Conservation (phyloP, 495 filamentous ascomycete genomes). For the Aeminium ludgeri region DNA sequence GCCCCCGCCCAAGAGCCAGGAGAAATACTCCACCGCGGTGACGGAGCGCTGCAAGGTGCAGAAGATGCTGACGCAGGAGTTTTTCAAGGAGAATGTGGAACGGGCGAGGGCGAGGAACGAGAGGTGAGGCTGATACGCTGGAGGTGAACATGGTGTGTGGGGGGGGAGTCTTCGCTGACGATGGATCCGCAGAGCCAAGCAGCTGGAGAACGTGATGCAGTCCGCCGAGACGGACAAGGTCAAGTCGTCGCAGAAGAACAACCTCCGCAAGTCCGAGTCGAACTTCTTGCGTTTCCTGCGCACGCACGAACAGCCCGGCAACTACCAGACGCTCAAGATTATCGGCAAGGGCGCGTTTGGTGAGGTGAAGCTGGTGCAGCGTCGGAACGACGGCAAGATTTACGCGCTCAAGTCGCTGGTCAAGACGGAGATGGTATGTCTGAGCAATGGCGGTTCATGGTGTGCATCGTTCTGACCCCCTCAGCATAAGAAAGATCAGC, state of each 20-base stretch:
- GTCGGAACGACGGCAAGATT: conserved; percentile 90
- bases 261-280: conserved; percentile 66
- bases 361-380: conserved; percentile 90
- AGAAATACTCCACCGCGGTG: conserved; percentile 25
- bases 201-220: conserved; percentile 67
- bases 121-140: conserved; percentile 58
- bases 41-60: conserved; percentile 29
- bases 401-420: conserved; percentile 96
- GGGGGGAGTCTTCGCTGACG: no score
- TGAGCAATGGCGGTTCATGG: not conserved
- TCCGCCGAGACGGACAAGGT: conserved; percentile 54
- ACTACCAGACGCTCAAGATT: conserved; percentile 90
- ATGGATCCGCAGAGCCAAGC: conserved; percentile 62
- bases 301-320: conserved; percentile 76
- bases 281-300: conserved; percentile 86
- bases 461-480: not conserved
- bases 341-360: conserved; percentile 99
- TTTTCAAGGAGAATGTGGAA: conserved; percentile 93
- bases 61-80: conserved; percentile 51
- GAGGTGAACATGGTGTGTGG: not conserved
- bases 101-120: conserved; percentile 79
- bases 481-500: conserved; percentile 88
- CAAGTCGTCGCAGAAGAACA: conserved; percentile 61
- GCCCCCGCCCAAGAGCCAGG: conserved; percentile 22
- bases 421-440: conserved; percentile 79